Percentiles rank a stretch among this genome's conserved stretches.
Conservation (phyloP, 202 grass and related monocot genomes). For the Cymbopogon flexuosus region DNA sequence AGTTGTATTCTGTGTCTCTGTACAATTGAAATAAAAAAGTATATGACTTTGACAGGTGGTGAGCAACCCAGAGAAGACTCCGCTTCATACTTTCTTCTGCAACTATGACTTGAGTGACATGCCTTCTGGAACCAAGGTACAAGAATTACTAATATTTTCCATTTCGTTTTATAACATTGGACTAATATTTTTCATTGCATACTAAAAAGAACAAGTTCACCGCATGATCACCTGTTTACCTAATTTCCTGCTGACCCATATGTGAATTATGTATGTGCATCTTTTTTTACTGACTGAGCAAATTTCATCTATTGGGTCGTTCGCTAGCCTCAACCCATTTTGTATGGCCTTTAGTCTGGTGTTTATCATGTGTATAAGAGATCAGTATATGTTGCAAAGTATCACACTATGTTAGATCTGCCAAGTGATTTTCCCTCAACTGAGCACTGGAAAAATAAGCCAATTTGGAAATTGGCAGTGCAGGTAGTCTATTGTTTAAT, state of each 20-base stretch:
- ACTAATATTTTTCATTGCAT: background rate
- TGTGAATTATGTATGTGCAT: background rate
- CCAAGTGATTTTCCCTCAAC: background rate
- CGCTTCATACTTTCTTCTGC: conserved; percentile 94
- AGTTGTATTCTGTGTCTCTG: conserved; percentile 15
- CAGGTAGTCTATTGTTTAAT: conserved; percentile 12
- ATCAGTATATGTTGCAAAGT: background rate
- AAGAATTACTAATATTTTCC: background rate
- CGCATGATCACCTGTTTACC: background rate
- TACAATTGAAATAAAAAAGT: background rate
- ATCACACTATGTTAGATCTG: background rate
- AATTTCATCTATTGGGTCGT: background rate
- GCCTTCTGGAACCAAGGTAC: conserved; percentile 93
- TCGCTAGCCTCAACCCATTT: background rate
- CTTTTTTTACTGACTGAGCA: background rate
- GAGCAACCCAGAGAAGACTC: conserved; percentile 96
- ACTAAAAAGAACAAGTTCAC: background rate
- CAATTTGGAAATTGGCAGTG: conserved; percentile 12
- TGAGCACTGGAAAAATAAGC: background rate
- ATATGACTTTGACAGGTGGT: conserved; percentile 56
- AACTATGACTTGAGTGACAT: conserved; percentile 97
- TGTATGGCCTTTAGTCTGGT: background rate
- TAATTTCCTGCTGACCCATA: background rate
- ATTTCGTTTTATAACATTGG: background rate
- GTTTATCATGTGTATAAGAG: conserved; percentile 14